These are phyloP conservation scores for Lasiodiplodia theobromae DNA, from an alignment of 2,329 filamentous ascomycete species.

Conservation along the genomic window DNA sequence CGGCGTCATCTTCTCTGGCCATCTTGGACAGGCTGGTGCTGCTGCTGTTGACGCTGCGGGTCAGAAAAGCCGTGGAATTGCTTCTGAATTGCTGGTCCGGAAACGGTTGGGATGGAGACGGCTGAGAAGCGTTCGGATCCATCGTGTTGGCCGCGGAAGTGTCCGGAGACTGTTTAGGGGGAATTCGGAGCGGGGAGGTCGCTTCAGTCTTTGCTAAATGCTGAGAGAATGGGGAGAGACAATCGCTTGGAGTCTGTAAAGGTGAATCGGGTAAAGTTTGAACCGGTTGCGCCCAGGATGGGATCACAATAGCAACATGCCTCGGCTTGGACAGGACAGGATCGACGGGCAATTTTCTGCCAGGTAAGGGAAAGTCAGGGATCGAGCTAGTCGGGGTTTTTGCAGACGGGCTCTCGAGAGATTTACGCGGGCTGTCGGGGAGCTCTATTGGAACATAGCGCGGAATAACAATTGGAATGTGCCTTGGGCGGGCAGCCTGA, in stretches of 20 bases:
- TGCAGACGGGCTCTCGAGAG: slow-evolving; percentile 42
- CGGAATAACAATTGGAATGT: slow-evolving; percentile 54
- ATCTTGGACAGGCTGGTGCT: slow-evolving; percentile 53
- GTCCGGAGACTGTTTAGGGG: slow-evolving; percentile 48
- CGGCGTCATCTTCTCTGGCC: slow-evolving; percentile 53
- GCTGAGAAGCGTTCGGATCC: slow-evolving; percentile 54
- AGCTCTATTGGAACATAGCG: slow-evolving; percentile 49
- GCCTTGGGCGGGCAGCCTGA: slow-evolving; percentile 45
- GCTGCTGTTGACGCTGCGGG: slow-evolving; percentile 53
- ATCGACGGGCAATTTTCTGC: slow-evolving; percentile 41
- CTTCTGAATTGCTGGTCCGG: slow-evolving; percentile 41
- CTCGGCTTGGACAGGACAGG: slow-evolving; percentile 45
- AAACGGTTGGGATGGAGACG: slow-evolving; percentile 52
- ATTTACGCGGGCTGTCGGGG: slow-evolving; percentile 46
- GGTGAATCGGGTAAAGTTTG: slow-evolving; percentile 47
- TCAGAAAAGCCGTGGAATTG: slow-evolving; percentile 45
- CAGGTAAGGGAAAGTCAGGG: slow-evolving; percentile 39
- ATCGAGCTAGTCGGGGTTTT: slow-evolving; percentile 42
- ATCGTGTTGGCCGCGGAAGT: slow-evolving; percentile 56
- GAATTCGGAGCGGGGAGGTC: slow-evolving; percentile 49
- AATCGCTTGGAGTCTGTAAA: slow-evolving; percentile 39
- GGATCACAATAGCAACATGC: slow-evolving; percentile 60
- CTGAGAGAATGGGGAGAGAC: slow-evolving; percentile 33
- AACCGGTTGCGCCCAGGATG: slow-evolving; percentile 53
- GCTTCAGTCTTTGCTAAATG: slow-evolving; percentile 35